Evolutionary conservation across 495 filamentous ascomycete genomes (phyloP).

Genomic region (Copromyces sp.): DNA sequence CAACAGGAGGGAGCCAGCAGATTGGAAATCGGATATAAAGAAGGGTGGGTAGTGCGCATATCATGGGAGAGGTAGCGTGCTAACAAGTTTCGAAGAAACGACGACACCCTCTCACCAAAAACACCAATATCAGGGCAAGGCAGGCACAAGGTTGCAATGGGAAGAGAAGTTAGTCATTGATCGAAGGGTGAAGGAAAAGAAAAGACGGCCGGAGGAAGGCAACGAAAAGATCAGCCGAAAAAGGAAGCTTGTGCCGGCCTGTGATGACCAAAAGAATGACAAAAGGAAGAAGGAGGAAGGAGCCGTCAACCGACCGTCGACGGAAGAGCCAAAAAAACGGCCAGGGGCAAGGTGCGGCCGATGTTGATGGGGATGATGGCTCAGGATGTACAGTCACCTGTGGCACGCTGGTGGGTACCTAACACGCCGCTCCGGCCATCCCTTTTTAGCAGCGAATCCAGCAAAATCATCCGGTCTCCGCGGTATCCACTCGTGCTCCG

Average conservation of each 20-base stretch:
- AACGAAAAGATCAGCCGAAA: neutral
- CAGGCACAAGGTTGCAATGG: neutral
- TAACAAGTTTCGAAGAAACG: neutral
- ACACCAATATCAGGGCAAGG: neutral
- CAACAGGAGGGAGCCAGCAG: neutral
- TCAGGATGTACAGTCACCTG: neutral
- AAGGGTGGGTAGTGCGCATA: neutral
- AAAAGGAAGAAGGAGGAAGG: neutral
- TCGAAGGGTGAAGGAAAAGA: neutral
- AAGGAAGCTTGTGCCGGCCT: slow-evolving; percentile 1
- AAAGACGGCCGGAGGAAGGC: neutral
- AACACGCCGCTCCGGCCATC: neutral
- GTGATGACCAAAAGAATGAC: slow-evolving; percentile 1
- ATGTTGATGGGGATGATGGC: neutral
- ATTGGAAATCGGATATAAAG: neutral
- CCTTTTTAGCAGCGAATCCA: neutral
- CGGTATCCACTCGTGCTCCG: neutral
- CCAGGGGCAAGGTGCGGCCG: neutral
- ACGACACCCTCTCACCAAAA: slow-evolving; percentile 1
- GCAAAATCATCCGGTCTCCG: neutral
- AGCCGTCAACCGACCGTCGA: neutral
- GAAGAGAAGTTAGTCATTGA: too few species aligned
- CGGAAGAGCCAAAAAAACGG: neutral
- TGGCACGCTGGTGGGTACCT: slow-evolving; percentile 2
- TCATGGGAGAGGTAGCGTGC: neutral